phyloP scores from a whole-genome alignment of 768 basidiomycete genomes.

The Pleurotus djamor region DNA sequence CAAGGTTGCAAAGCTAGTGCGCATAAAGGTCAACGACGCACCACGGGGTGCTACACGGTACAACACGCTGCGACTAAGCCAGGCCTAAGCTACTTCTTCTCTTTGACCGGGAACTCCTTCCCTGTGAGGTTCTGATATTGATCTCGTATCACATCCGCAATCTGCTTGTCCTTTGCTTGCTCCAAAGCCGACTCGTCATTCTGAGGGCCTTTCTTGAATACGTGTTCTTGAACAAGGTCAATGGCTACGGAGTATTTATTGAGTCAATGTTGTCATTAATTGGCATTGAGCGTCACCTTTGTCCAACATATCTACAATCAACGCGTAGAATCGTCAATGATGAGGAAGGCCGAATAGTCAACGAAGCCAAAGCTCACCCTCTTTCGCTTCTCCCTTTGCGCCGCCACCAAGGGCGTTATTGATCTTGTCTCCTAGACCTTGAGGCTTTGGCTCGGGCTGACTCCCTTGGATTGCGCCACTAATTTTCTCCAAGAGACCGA shows the following conservation, averaged over 20 bases:
- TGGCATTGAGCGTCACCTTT: background rate
- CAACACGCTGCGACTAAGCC: no score
- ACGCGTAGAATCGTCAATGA: background rate
- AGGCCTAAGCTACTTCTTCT: background rate
- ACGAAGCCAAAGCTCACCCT: conserved; percentile 10
- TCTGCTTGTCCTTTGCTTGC: conserved; percentile 30
- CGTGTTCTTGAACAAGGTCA: conserved; percentile 21
- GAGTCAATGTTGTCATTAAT: background rate
- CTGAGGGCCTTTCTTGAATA: conserved; percentile 27
- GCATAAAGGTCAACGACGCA: no score
- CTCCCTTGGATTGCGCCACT: conserved; percentile 9
- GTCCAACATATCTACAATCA: background rate
- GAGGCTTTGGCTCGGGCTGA: conserved; percentile 12
- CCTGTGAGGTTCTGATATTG: conserved; percentile 21
- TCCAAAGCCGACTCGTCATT: conserved; percentile 30
- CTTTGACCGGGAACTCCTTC: conserved; percentile 15
- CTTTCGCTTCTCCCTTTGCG: conserved; percentile 14
- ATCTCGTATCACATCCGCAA: conserved; percentile 25
- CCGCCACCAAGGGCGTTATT: conserved; percentile 17
- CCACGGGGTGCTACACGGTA: no score
- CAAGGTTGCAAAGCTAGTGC: no score
- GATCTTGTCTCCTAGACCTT: conserved; percentile 16
- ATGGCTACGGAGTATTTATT: conserved; percentile 12
- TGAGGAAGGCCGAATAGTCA: background rate
- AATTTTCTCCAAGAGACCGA: conserved; percentile 13